Conservation (phyloP, 192 early-diverging fungal species). For the Piromyces finnis region DNA sequence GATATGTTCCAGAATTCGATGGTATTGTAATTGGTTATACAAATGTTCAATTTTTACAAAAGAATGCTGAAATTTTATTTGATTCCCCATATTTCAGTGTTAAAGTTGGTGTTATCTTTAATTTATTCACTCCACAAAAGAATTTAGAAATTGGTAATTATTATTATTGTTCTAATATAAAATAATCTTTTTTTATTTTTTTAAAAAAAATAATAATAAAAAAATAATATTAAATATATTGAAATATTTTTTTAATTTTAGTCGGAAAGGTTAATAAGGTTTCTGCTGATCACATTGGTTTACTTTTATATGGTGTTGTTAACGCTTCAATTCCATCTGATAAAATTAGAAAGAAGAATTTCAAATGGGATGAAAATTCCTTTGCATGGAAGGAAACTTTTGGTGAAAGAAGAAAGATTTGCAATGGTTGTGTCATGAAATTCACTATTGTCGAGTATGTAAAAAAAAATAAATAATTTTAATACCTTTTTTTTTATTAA, state of each 20-base stretch:
- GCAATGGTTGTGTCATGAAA: not conserved
- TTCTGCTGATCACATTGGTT: constrained; percentile 83
- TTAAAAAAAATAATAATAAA: too few species aligned
- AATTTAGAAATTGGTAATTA: constrained; percentile 36
- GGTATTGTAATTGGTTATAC: constrained; percentile 72
- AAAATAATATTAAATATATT: too few species aligned
- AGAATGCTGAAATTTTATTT: constrained; percentile 43
- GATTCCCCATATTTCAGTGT: constrained; percentile 77
- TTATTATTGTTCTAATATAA: too few species aligned
- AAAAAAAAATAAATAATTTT: too few species aligned
- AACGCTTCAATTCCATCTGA: constrained; percentile 85
- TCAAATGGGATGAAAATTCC: constrained; percentile 28
- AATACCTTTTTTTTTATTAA: too few species aligned
- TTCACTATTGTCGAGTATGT: not conserved
- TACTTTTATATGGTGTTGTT: constrained; percentile 82
- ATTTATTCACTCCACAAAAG: constrained; percentile 60
- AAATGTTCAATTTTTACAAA: constrained; percentile 33
- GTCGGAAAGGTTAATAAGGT: constrained; percentile 78
- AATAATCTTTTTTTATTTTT: too few species aligned
- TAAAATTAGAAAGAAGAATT: constrained; percentile 54
- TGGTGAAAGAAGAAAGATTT: not conserved
- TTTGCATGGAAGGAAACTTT: not conserved
- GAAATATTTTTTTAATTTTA: not conserved
- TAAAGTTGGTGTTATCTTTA: constrained; percentile 41
- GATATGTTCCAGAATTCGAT: constrained; percentile 67